Percentiles rank a stretch among this genome's conserved stretches.
phyloP scores from a whole-genome alignment of 257 asterid species.

The Solanum pimpinellifolium region DNA sequence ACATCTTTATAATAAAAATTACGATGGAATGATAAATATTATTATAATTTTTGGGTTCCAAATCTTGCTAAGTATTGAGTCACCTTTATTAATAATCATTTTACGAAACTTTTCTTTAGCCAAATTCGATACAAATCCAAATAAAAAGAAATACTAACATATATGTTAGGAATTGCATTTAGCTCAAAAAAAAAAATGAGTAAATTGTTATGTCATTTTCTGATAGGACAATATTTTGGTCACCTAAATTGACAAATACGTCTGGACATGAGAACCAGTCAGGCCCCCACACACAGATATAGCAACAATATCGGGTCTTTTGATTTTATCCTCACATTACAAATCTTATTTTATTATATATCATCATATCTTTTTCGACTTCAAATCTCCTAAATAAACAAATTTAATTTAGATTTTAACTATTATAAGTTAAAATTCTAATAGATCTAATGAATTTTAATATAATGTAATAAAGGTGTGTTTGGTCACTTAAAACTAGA shows the following conservation, averaged over 20 bases:
- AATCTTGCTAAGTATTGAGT: background rate
- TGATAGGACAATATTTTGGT: background rate
- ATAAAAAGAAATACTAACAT: background rate
- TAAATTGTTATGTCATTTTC: background rate
- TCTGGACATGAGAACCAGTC: background rate
- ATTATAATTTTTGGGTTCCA: background rate
- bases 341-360: background rate
- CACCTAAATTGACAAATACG: background rate
- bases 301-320: background rate
- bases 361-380: background rate
- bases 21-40: too few species aligned
- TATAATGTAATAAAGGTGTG: too few species aligned
- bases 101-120: background rate
- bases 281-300: background rate
- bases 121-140: background rate
- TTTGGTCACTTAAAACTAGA: too few species aligned
- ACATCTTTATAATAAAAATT: too few species aligned
- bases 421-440: background rate
- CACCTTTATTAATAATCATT: background rate
- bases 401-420: too few species aligned
- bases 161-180: background rate
- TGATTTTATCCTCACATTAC: background rate
- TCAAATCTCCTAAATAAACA: background rate
- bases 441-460: background rate
- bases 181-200: background rate